phyloP scores from a whole-genome alignment of 768 basidiomycete genomes.

The Trametes cubensis region DNA sequence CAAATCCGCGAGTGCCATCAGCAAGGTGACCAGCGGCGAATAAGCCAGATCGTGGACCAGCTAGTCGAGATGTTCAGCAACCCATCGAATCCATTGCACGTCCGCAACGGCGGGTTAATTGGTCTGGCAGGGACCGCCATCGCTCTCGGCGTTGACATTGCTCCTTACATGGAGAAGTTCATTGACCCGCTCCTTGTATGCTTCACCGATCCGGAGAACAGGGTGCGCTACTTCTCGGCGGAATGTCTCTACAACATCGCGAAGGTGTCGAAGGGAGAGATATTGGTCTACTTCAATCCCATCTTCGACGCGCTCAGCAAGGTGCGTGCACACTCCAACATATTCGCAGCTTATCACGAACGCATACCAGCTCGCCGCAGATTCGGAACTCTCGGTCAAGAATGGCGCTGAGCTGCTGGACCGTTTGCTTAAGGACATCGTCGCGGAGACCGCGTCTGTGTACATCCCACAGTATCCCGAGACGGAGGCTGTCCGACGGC shows the following conservation, averaged over 20 bases:
- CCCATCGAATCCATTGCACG: conserved; percentile 78
- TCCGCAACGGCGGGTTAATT: conserved; percentile 93
- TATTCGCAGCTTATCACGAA: conserved; percentile 19
- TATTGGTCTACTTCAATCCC: conserved; percentile 96
- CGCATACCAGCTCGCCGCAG: conserved; percentile 79
- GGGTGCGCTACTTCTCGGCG: conserved; percentile 96
- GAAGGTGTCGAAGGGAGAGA: conserved; percentile 95
- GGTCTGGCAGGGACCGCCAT: conserved; percentile 97
- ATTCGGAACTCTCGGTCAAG: conserved; percentile 94
- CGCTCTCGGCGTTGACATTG: conserved; percentile 89
- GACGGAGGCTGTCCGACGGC: conserved; percentile 61
- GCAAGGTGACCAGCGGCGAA: conserved; percentile 79
- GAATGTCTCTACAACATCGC: conserved; percentile 99
- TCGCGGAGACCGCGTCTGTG: conserved; percentile 92
- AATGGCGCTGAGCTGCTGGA: conserved; percentile 97
- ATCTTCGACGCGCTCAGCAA: conserved; percentile 98
- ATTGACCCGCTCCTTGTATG: conserved; percentile 86
- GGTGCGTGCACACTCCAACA: conserved; percentile 47
- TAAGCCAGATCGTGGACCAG: conserved; percentile 89
- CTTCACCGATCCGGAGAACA: conserved; percentile 92
- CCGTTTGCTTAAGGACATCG: conserved; percentile 96
- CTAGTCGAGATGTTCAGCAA: conserved; percentile 93
- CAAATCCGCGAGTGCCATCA: conserved; percentile 86
- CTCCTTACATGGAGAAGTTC: conserved; percentile 94
- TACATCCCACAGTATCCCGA: conserved; percentile 90